Base-by-base conservation (phyloP, 768 basidiomycete genomes). In the Mrakia gelida region DNA sequence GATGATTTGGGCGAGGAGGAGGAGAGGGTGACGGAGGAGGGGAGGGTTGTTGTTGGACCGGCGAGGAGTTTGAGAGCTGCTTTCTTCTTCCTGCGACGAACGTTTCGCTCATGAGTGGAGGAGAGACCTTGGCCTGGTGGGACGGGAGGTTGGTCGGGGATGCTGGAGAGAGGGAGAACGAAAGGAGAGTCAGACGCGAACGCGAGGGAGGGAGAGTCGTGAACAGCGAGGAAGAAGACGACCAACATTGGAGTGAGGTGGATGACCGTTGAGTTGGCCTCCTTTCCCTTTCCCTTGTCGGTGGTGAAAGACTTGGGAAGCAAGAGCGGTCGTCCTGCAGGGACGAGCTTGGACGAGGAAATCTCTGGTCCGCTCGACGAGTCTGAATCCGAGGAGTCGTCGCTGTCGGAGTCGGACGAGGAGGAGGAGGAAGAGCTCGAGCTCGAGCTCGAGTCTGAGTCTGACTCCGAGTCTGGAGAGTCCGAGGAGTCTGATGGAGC, bases 51-150 rank as follows among this genome's bases (percentile, higher is more conserved):
- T 16, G 62, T 32, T 18, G 32, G 28, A 3, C 23, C 49, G 0
- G n/a, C 26, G 18, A 34, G 30, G 3, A 63, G 72, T 54, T 59
- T 78, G n/a, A 78, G 73, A 23, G 73, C 73, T 3, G 71, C 71
- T 52, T 74, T 75, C 61, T 78, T 78, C 38, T 67, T 63, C 11
- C 77, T 49, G 26, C 77, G 72, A 26, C 77, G 77, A 3, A 78
- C 34, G 54, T 78, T 78, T 21, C 77, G 72, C 67, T 78, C 77
- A 23, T 63, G 72, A 3, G 77, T 78, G 1, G 72, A 73, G n/a
- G 77, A 32, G 13, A 72, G 72, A 18, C 77, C 77, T 45, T 52
- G 30, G 0, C 77, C 77, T 9, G 77, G 77, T 0, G 77, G 77
- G 9, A 78, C 77, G 23, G 77, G 77, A 1, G 77, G 77, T 21